Base-by-base conservation (phyloP, 805 yeast species). In the Schizosaccharomyces japonicus region DNA sequence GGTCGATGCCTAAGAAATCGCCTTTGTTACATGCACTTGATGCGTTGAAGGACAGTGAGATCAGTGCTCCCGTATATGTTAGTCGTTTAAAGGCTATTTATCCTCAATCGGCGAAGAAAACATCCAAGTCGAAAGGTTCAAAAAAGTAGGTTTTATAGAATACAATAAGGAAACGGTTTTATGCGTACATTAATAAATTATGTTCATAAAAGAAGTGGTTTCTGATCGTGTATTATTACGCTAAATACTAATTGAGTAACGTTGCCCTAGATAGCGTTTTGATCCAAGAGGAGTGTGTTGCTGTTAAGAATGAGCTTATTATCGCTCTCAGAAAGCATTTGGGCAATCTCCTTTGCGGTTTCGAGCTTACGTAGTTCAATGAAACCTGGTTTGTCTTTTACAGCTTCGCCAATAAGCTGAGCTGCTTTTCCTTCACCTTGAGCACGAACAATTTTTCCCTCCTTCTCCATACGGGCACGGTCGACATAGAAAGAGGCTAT, bases 401-500 rank as follows among this genome's bases (percentile, higher is more conserved):
- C 87, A 48, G 98, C 96, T 54, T 90, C 98, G 75, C 98, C 98
- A 66, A 90, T 84, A 67, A 90, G 76, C 64, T 85, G 93, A 30
- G 98, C 98, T 48, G 95, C 80, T 61, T 82, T 76, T 54, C 98
- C 98, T 66, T 90, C 98, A 75, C 98, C 98, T 63, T 83, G 81
- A 10, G 98, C 96, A 63, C 80, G 83, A 50, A 90, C 95, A 53
- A 90, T 93, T 68, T 83, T 71, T 60, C 92, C 93, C 65, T 90
- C 96, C 63, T 90, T 90, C 66, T 90, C 96, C 65, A 90, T 98
- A 56, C 81, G 76, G 6, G 98, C 98, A 61, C 84, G 82, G 63
- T 90, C 98, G 48, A 90, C 98, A 39, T 90, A 70, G 56, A 85
- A 90, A 0, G 96, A 95, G 6, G 98, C 96, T 36, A 21, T 15